phyloP scores from a whole-genome alignment of 1,139 yeast species.

The Starmera stellimalicola region DNA sequence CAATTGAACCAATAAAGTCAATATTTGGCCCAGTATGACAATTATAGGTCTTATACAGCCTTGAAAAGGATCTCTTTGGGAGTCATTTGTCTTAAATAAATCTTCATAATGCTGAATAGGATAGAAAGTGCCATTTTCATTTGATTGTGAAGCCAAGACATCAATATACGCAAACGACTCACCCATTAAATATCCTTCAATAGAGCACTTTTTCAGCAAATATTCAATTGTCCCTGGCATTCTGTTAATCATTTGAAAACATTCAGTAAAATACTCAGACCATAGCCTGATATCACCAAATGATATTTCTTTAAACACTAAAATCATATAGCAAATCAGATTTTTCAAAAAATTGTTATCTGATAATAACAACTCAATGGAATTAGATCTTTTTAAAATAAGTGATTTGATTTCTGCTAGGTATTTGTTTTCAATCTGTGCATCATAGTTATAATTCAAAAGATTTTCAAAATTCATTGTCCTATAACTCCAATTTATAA shows the following conservation, averaged over 20 bases:
- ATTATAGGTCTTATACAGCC: slow-evolving; percentile 18
- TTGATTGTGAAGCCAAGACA: slow-evolving; percentile 23
- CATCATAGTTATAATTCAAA: slow-evolving; percentile 14
- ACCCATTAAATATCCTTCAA: slow-evolving; percentile 17
- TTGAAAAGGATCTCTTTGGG: slow-evolving; percentile 15
- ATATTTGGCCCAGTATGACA: slow-evolving; percentile 15
- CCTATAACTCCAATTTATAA: slow-evolving; percentile 26
- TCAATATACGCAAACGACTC: slow-evolving; percentile 22
- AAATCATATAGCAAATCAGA: slow-evolving; percentile 24
- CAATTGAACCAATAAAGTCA: slow-evolving; percentile 16
- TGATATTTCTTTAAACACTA: slow-evolving; percentile 28
- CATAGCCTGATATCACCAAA: slow-evolving; percentile 27
- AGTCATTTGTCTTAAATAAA: slow-evolving; percentile 4
- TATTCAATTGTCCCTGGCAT: slow-evolving; percentile 24
- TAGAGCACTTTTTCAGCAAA: slow-evolving; percentile 18
- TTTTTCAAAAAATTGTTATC: slow-evolving; percentile 19
- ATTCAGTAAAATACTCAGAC: slow-evolving; percentile 24
- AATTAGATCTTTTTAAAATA: slow-evolving; percentile 4
- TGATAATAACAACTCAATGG: neutral
- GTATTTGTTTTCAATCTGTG: slow-evolving; percentile 5
- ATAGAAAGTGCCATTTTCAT: slow-evolving; percentile 22
- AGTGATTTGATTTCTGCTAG: slow-evolving; percentile 8
- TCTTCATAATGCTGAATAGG: slow-evolving; percentile 16
- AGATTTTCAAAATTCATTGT: slow-evolving; percentile 14
- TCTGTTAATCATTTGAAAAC: slow-evolving; percentile 23